Conservation (phyloP, 2,329 filamentous ascomycete species). For the Cercospora sp. region DNA sequence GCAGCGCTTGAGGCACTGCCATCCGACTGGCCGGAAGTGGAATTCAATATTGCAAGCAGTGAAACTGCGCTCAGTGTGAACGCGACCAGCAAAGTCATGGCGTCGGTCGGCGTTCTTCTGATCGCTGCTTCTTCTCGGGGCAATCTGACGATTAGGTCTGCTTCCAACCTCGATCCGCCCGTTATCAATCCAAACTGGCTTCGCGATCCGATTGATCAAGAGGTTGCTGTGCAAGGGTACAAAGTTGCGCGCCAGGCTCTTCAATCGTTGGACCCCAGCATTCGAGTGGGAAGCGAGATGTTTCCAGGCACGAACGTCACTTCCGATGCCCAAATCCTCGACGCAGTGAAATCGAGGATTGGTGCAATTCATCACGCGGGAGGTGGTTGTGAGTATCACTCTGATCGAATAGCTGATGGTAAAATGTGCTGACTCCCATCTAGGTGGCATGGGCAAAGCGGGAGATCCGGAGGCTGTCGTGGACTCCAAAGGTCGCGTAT, state of each 20-base stretch:
- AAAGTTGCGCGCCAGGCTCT: constrained; percentile 35
- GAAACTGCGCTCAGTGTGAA: constrained; percentile 23
- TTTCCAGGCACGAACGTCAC: constrained; percentile 43
- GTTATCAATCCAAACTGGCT: constrained; percentile 44
- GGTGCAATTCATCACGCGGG: constrained; percentile 23
- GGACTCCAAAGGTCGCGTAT: constrained; percentile 41
- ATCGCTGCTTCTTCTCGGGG: constrained; percentile 41
- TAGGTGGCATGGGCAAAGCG: constrained; percentile 30
- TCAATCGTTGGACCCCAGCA: constrained; percentile 24
- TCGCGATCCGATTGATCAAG: constrained; percentile 36
- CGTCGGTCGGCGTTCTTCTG: constrained; percentile 37
- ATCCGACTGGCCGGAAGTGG: constrained; percentile 41
- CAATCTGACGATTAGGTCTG: constrained; percentile 38
- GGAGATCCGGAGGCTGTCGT: constrained; percentile 41
- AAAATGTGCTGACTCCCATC: neutral
- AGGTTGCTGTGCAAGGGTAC: constrained; percentile 39
- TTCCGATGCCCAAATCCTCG: constrained; percentile 49
- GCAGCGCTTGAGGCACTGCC: constrained; percentile 29
- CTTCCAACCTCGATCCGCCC: constrained; percentile 34
- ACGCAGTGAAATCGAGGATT: constrained; percentile 30
- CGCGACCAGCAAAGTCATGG: constrained; percentile 37
- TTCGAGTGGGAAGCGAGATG: constrained; percentile 42
- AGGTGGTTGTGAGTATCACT: neutral
- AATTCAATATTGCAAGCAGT: constrained; percentile 23
- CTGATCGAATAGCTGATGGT: neutral